Conservation (phyloP, 441 rosid species). For the Lagerstroemia fauriei region DNA sequence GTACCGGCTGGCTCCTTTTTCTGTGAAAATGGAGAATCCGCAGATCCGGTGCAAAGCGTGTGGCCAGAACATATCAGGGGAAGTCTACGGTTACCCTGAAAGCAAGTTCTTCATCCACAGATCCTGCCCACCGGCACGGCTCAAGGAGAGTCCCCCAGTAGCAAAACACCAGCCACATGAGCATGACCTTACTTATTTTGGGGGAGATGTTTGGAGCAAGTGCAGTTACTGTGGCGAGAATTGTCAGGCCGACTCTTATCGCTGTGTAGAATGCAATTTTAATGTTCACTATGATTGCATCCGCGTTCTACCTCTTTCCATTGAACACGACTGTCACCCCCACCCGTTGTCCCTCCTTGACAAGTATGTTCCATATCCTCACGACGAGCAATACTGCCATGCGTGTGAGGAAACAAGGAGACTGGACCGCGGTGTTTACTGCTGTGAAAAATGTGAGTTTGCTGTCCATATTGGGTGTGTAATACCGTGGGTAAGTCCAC, state of each 20-base stretch:
- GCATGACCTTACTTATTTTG: not conserved
- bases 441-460: not conserved
- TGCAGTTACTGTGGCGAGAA: not conserved
- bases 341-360: not conserved
- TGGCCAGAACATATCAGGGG: not conserved
- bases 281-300: constrained; percentile 4
- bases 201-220: too few species aligned
- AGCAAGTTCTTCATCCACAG: not conserved
- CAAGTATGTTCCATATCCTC: not conserved
- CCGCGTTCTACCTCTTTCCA: not conserved
- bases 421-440: not conserved
- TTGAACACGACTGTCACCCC: not conserved
- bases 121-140: not conserved
- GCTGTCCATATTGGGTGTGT: constrained; percentile 1
- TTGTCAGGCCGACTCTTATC: not conserved
- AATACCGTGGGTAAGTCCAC: not conserved
- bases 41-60: not conserved
- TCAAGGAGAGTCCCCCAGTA: not conserved
- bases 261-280: not conserved
- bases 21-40: not conserved
- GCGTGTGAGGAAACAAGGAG: not conserved
- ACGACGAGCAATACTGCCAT: constrained; percentile 3
- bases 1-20: not conserved
- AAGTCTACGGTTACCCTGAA: not conserved
- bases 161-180: not conserved